Percentiles rank a stretch among this genome's conserved stretches.
These are phyloP conservation scores for Pyrus betulifolia DNA, from an alignment of 306 rosid species.

Conservation along the genomic window DNA sequence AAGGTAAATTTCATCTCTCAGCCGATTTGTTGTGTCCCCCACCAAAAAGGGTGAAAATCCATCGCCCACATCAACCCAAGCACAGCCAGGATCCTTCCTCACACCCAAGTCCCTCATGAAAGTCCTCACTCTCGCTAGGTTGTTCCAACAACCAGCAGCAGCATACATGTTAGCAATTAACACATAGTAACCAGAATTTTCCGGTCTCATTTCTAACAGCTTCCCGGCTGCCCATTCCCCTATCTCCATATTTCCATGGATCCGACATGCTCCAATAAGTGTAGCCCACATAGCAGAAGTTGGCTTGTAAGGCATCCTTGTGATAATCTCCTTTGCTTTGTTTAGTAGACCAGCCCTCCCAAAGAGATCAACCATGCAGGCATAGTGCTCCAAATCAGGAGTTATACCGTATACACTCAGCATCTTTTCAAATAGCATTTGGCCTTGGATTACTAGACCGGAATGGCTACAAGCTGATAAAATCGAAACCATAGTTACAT, in stretches of 20 bases:
- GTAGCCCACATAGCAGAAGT: slow-evolving; percentile 94
- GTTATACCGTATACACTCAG: slow-evolving; percentile 32
- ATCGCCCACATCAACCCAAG: slow-evolving; percentile 66
- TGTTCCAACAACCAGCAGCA: slow-evolving; percentile 69
- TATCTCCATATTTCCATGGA: slow-evolving; percentile 49
- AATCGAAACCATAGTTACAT: slow-evolving; percentile 71
- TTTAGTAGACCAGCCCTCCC: slow-evolving; percentile 83
- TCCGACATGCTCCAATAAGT: slow-evolving; percentile 69
- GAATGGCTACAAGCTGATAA: slow-evolving; percentile 89
- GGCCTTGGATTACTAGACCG: slow-evolving; percentile 56
- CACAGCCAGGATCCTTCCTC: slow-evolving; percentile 67
- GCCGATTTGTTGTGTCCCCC: slow-evolving; percentile 57
- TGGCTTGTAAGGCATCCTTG: slow-evolving; percentile 69
- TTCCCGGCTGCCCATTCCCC: slow-evolving; percentile 92
- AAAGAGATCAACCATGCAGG: slow-evolving; percentile 77
- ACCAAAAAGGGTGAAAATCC: slow-evolving; percentile 54
- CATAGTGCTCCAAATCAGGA: slow-evolving; percentile 64
- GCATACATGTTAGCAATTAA: slow-evolving; percentile 92
- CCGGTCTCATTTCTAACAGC: slow-evolving; percentile 63
- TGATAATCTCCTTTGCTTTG: slow-evolving; percentile 55
- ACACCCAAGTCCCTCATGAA: slow-evolving; percentile 75
- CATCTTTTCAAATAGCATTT: slow-evolving; percentile 54
- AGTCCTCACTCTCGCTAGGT: slow-evolving; percentile 64
- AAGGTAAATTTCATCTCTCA: slow-evolving; percentile 30
- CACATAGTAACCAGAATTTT: slow-evolving; percentile 72